phyloP scores from a whole-genome alignment of 2,329 filamentous ascomycete genomes.

The Rhinocladiella mackenziei region DNA sequence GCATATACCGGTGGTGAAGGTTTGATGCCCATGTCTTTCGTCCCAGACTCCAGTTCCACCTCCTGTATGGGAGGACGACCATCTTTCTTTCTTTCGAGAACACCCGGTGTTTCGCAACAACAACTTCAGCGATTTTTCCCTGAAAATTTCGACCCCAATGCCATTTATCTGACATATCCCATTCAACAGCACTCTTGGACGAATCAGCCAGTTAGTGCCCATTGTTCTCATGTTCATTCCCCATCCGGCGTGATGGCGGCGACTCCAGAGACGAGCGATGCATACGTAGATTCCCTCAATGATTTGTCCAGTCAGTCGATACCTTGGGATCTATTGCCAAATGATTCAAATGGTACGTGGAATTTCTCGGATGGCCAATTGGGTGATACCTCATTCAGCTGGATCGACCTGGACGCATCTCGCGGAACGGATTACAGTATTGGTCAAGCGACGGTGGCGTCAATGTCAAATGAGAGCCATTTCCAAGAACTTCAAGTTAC shows the following conservation, averaged over 20 bases:
- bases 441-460: constrained; percentile 22
- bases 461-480: constrained; percentile 7
- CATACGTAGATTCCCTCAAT: constrained; percentile 10
- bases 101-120: constrained; percentile 20
- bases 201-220: constrained; percentile 18
- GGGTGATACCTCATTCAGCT: constrained; percentile 21
- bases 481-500: constrained; percentile 2
- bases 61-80: constrained; percentile 29
- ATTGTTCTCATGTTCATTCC: constrained; percentile 20
- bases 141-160: constrained; percentile 16
- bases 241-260: constrained; percentile 8
- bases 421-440: constrained; percentile 23
- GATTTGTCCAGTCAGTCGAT: constrained; percentile 9
- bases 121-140: constrained; percentile 24
- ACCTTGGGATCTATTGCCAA: constrained; percentile 16
- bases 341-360: constrained; percentile 21
- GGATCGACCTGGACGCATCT: constrained; percentile 21
- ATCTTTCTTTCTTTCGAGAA: constrained; percentile 24
- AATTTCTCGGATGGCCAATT: constrained; percentile 21
- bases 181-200: constrained; percentile 27
- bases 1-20: constrained; percentile 14
- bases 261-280: constrained; percentile 8
- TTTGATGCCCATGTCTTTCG: constrained; percentile 13
- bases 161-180: constrained; percentile 26
- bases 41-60: constrained; percentile 15